A percentile compares a stretch with the other conserved stretches of the same genome.
Conservation (phyloP, 805 yeast species). For the Saturnispora mendoncae region DNA sequence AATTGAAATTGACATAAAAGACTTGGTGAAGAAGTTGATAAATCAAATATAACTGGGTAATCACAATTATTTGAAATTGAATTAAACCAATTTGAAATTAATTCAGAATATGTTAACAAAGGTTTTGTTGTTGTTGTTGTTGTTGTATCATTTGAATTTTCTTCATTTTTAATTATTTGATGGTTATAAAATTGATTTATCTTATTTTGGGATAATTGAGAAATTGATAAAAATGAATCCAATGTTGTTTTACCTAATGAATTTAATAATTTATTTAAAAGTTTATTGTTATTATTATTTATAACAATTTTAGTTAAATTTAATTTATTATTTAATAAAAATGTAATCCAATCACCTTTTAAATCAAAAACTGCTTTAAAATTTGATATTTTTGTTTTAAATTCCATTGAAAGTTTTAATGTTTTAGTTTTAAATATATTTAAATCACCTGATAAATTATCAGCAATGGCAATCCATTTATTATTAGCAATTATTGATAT, state of each 20-base stretch:
- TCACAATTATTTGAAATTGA: slow-evolving; percentile 24
- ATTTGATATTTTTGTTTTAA: slow-evolving; percentile 22
- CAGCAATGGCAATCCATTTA: slow-evolving; percentile 15
- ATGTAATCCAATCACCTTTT: slow-evolving; percentile 41
- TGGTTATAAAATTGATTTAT: slow-evolving; percentile 24
- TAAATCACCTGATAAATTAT: slow-evolving; percentile 16
- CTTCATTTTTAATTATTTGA: slow-evolving; percentile 15
- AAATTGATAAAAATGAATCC: slow-evolving; percentile 31
- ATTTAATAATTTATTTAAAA: slow-evolving; percentile 39
- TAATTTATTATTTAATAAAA: slow-evolving; percentile 17
- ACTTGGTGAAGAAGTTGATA: slow-evolving; percentile 26
- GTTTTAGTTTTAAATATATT: slow-evolving; percentile 9
- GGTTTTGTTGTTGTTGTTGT: too few species aligned
- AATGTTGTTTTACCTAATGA: slow-evolving; percentile 47
- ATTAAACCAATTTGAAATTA: slow-evolving; percentile 23
- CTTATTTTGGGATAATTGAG: slow-evolving; percentile 41
- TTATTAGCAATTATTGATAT: background rate
- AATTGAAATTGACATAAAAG: slow-evolving; percentile 41
- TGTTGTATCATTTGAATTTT: background rate
- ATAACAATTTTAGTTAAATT: slow-evolving; percentile 38
- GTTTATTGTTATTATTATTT: slow-evolving; percentile 37
- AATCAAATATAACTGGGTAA: slow-evolving; percentile 40
- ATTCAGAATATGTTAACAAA: slow-evolving; percentile 18
- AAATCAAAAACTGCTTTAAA: slow-evolving; percentile 39
- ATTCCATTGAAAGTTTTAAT: background rate